Evolutionary conservation across 768 basidiomycete species (phyloP), one percentile per base, ranked within the genome.

Genomic region (Pleurotus giganteus): DNA sequence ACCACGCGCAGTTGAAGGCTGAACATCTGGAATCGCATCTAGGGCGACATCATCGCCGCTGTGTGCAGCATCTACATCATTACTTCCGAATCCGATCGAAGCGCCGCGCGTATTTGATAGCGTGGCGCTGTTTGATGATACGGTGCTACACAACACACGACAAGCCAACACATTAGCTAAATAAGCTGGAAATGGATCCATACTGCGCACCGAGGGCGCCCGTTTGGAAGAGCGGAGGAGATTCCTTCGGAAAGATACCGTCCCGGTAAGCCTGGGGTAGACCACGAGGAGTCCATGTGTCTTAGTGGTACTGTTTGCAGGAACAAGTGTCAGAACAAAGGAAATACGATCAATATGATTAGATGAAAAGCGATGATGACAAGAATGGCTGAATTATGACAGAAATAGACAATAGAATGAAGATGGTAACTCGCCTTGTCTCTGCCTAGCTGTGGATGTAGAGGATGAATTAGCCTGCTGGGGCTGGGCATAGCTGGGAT

Each of bases 1-100:
- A 8, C 76, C 78, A 54, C 82, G 78, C 55, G 67, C 72, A 23
- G 63, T 64, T 13, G 61, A 46, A 17, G 39, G 42, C 34, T 57
- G 32, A 31, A 23, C 45, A n/a, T 47, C 49, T 19, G 44, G 8
- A 23, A 47, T 11, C 29, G 17, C 27, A 21, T 28, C 44, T 26
- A 17, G 19, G 12, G 15, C 19, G 15, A 54, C 28, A 41, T 52
- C 37, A 5, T 21, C 15, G n/a, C 23, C 34, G 36, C 54, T 27
- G 36, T 54, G 45, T 17, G 47, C 21, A 19, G 41, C 36, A 32
- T 50, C 36, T 11, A 23, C 26, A 39, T 46, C 39, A 51, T 52
- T 55, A 19, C 19, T 41, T 41, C 12, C 19, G 9, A 19, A 23
- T 51, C 34, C 49, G 34, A 51, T 37, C 31, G 49, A 51, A 51